Evolutionary conservation across 805 yeast genomes (phyloP).

Genomic region (Cyberlindnera bimundalis): DNA sequence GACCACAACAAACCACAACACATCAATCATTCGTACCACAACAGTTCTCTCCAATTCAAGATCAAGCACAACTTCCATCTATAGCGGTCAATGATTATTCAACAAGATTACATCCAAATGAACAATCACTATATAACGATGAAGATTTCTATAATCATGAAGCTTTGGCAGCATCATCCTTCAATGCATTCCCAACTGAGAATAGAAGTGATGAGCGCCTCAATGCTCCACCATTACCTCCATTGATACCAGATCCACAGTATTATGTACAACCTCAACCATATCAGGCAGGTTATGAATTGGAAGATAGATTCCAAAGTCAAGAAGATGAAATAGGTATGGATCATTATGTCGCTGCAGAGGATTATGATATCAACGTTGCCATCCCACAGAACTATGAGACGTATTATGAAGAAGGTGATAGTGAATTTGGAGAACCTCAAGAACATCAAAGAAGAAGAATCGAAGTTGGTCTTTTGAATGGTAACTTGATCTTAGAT

Average conservation of each 20-base stretch:
- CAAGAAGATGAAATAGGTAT: slow-evolving; percentile 39
- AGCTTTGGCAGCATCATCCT: slow-evolving; percentile 13
- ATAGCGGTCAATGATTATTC: slow-evolving; percentile 11
- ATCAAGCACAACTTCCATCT: slow-evolving; percentile 18
- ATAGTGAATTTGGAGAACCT: slow-evolving; percentile 39
- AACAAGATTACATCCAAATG: neutral
- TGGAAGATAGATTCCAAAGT: slow-evolving; percentile 14
- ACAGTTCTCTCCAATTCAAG: slow-evolving; percentile 27
- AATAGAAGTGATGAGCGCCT: slow-evolving; percentile 8
- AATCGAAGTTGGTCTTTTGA: slow-evolving; percentile 32
- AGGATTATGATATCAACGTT: slow-evolving; percentile 26
- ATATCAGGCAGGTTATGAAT: slow-evolving; percentile 5
- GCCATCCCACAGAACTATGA: slow-evolving; percentile 7
- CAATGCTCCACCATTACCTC: slow-evolving; percentile 3
- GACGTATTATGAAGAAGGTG: slow-evolving; percentile 31
- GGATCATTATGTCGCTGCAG: slow-evolving; percentile 23
- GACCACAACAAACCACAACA: neutral
- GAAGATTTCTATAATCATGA: slow-evolving; percentile 17
- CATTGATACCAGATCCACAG: slow-evolving; percentile 4
- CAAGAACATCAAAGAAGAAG: slow-evolving; percentile 41
- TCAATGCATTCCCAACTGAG: slow-evolving; percentile 25
- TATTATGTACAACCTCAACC: slow-evolving; percentile 12
- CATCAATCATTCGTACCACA: slow-evolving; percentile 10
- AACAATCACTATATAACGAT: slow-evolving; percentile 11
- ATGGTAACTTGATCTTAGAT: slow-evolving; percentile 82